These are phyloP conservation scores for Tolypocladium album DNA, from an alignment of 2,329 filamentous ascomycete species.

Conservation along the genomic window DNA sequence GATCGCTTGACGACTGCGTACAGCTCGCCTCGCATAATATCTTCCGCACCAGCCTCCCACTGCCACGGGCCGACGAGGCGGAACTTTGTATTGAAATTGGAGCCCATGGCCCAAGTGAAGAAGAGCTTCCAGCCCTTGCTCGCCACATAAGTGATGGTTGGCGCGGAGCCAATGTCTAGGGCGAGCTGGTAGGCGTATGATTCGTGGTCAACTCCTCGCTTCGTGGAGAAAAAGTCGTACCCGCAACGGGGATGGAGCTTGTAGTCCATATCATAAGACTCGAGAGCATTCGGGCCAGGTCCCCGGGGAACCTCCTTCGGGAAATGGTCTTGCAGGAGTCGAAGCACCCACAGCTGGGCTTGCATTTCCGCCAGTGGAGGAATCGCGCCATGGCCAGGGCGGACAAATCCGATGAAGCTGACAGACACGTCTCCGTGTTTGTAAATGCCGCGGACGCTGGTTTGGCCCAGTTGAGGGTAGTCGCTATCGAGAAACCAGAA, in stretches of 20 bases:
- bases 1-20: constrained; percentile 25
- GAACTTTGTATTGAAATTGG: constrained; percentile 40
- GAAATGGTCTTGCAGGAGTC: constrained; percentile 21
- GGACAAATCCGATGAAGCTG: constrained; percentile 36
- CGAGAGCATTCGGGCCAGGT: constrained; percentile 13
- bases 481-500: constrained; percentile 27
- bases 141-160: constrained; percentile 22
- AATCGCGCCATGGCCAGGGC: constrained; percentile 34
- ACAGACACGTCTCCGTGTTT: constrained; percentile 23
- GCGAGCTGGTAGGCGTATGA: constrained; percentile 39
- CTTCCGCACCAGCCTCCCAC: constrained; percentile 20
- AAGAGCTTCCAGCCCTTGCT: constrained; percentile 24
- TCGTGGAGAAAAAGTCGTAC: constrained; percentile 21
- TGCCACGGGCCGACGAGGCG: constrained; percentile 33
- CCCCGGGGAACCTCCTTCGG: constrained; percentile 8
- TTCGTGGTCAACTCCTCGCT: constrained; percentile 36
- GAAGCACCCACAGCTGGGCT: constrained; percentile 34
- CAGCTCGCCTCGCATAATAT: constrained; percentile 30
- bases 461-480: constrained; percentile 33
- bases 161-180: constrained; percentile 33
- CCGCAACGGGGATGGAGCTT: constrained; percentile 21
- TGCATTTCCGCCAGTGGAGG: constrained; percentile 38
- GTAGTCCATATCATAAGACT: constrained; percentile 28
- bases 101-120: constrained; percentile 34
- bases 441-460: constrained; percentile 44